phyloP scores from a whole-genome alignment of 495 filamentous ascomycete species.

The Ascobolus immersus region DNA sequence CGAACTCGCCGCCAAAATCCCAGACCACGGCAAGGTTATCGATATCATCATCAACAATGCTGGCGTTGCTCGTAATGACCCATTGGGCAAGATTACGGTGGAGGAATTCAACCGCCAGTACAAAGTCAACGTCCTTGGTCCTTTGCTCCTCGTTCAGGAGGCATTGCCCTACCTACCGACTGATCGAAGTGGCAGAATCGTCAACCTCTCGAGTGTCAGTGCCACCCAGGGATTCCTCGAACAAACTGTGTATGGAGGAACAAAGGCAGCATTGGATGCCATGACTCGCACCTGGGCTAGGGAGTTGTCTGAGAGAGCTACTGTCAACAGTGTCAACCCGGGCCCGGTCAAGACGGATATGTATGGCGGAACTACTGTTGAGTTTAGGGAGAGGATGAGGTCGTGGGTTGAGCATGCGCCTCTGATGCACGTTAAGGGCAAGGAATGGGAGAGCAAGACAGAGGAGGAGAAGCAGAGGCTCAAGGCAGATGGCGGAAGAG shows the following conservation, averaged over 20 bases:
- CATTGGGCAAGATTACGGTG: slow-evolving; percentile 29
- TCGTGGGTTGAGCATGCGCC: slow-evolving; percentile 45
- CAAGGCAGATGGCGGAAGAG: slow-evolving; percentile 39
- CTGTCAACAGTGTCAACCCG: slow-evolving; percentile 73
- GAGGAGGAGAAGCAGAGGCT: slow-evolving; percentile 33
- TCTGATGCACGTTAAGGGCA: slow-evolving; percentile 22
- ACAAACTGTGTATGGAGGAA: slow-evolving; percentile 64
- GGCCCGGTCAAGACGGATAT: slow-evolving; percentile 68
- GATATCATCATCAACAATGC: slow-evolving; percentile 85
- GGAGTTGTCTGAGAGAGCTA: slow-evolving; percentile 50
- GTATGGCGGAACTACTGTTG: slow-evolving; percentile 21
- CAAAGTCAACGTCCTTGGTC: slow-evolving; percentile 62
- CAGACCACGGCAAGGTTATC: slow-evolving; percentile 25
- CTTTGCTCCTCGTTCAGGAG: slow-evolving; percentile 54
- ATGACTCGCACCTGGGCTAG: slow-evolving; percentile 78
- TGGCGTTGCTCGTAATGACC: slow-evolving; percentile 35
- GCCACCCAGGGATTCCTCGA: slow-evolving; percentile 39
- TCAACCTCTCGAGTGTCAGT: slow-evolving; percentile 52
- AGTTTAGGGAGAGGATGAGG: slow-evolving; percentile 20
- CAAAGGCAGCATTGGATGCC: slow-evolving; percentile 70
- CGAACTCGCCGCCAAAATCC: background rate
- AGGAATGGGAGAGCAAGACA: slow-evolving; percentile 29
- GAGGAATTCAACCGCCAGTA: slow-evolving; percentile 47
- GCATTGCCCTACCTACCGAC: slow-evolving; percentile 40
- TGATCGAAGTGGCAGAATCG: slow-evolving; percentile 51